These are phyloP conservation scores for Sclerotinia borealis DNA, from an alignment of 2,329 filamentous ascomycete species.

Conservation along the genomic window DNA sequence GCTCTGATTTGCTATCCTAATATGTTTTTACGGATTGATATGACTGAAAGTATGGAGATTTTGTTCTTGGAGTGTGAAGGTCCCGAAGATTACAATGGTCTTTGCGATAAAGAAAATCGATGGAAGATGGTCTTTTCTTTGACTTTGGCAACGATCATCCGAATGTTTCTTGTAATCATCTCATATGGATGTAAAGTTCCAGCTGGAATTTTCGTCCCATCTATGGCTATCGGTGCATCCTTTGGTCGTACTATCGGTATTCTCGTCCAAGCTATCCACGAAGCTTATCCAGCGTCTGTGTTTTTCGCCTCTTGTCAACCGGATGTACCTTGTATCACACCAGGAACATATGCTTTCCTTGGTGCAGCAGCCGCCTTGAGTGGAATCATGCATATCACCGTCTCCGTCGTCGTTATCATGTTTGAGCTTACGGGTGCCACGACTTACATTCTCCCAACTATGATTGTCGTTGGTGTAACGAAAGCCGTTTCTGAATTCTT, in stretches of 20 bases:
- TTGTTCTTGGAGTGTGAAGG: conserved; percentile 91
- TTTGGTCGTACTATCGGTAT: conserved; percentile 95
- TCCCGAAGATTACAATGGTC: conserved; percentile 77
- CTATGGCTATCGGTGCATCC: conserved; percentile 92
- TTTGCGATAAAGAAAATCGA: conserved; percentile 75
- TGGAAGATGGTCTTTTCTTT: conserved; percentile 75
- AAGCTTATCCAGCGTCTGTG: conserved; percentile 70
- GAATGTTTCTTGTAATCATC: conserved; percentile 81
- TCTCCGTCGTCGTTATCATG: conserved; percentile 98
- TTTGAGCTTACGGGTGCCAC: conserved; percentile 96
- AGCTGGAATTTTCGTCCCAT: conserved; percentile 95
- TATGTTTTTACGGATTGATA: conserved; percentile 89
- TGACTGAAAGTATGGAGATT: conserved; percentile 99
- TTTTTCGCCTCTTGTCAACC: conserved; percentile 89
- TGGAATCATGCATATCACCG: conserved; percentile 96
- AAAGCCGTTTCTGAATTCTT: conserved; percentile 89
- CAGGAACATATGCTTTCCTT: conserved; percentile 92
- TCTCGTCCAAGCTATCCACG: conserved; percentile 81
- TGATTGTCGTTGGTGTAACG: conserved; percentile 97
- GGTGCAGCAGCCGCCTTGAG: conserved; percentile 86
- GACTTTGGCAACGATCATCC: conserved; percentile 70
- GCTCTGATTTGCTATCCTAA: conserved; percentile 96
- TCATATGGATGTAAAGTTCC: conserved; percentile 98
- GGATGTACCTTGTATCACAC: conserved; percentile 92
- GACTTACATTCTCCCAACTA: conserved; percentile 94